phyloP scores from a whole-genome alignment of 2,329 filamentous ascomycete genomes.

The Ampelomyces quisqualis region DNA sequence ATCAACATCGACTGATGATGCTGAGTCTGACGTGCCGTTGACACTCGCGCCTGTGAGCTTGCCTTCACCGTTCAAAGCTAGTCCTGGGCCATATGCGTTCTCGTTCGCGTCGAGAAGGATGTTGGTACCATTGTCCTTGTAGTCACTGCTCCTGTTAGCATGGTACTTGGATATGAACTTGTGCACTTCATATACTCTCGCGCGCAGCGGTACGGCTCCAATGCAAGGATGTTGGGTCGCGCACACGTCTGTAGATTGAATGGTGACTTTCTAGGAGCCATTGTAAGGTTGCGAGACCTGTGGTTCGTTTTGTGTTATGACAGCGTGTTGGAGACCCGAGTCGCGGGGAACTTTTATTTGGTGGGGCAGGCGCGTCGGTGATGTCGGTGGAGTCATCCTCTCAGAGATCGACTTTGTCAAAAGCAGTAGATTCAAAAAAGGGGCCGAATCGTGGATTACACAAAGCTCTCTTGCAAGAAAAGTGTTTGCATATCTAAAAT shows the following conservation, averaged over 20 bases:
- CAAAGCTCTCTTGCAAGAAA: too few relatives aligned
- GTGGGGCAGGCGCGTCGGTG: conserved; percentile 21
- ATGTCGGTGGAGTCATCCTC: conserved; percentile 20
- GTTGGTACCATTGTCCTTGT: conserved; percentile 97
- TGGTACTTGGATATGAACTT: conserved; percentile 2
- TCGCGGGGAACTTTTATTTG: conserved; percentile 33
- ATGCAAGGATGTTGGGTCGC: conserved; percentile 54
- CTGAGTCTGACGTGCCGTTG: conserved; percentile 42
- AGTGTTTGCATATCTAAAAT: too few relatives aligned
- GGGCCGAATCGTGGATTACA: too few relatives aligned
- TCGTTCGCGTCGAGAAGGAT: conserved; percentile 97
- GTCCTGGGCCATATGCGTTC: conserved; percentile 87
- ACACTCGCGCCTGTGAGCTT: conserved; percentile 49
- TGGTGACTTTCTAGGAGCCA: conserved; percentile 29
- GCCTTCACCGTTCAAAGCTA: conserved; percentile 56
- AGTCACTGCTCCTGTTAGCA: conserved; percentile 65
- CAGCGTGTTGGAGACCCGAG: conserved; percentile 3
- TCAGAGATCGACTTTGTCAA: neutral
- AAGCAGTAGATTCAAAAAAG: too few relatives aligned
- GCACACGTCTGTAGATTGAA: conserved; percentile 55
- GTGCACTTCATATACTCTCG: conserved; percentile 50
- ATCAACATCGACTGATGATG: conserved; percentile 63
- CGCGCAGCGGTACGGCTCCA: conserved; percentile 57
- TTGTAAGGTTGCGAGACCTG: conserved; percentile 9
- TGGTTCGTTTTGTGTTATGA: conserved; percentile 1